Evolutionary conservation across 257 asterid genomes (phyloP).

Genomic region (Solanum corneliomulleri): DNA sequence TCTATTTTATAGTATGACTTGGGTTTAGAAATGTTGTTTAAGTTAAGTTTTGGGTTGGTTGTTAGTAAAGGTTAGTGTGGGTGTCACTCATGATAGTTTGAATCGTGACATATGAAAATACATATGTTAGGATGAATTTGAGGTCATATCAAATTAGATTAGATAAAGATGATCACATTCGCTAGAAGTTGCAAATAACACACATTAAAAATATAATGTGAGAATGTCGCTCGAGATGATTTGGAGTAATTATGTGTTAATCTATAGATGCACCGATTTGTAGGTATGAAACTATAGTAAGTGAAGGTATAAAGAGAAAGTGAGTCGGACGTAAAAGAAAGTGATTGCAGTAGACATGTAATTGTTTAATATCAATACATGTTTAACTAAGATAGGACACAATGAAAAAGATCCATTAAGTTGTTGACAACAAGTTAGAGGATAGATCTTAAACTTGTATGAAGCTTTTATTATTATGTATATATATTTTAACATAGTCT

Average conservation of each 20-base stretch:
- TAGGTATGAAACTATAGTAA: background rate
- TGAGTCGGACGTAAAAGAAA: background rate
- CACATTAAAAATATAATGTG: background rate
- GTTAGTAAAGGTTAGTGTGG: background rate
- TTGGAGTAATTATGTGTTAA: background rate
- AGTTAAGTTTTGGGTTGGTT: background rate
- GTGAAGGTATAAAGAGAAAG: background rate
- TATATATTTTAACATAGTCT: background rate
- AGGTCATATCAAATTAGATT: background rate
- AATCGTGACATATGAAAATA: background rate
- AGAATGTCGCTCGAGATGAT: background rate
- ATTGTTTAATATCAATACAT: background rate
- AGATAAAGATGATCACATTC: background rate
- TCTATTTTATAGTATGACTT: background rate
- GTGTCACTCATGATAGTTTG: background rate
- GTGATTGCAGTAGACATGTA: background rate
- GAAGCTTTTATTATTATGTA: background rate
- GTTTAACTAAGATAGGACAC: background rate
- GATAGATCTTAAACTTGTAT: background rate
- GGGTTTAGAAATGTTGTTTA: background rate
- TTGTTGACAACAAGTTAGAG: background rate
- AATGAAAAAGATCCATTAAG: background rate
- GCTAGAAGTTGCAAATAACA: background rate
- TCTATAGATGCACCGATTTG: background rate
- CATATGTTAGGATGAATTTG: background rate